Conservation (phyloP, 768 basidiomycete species). For the Russula abietina region DNA sequence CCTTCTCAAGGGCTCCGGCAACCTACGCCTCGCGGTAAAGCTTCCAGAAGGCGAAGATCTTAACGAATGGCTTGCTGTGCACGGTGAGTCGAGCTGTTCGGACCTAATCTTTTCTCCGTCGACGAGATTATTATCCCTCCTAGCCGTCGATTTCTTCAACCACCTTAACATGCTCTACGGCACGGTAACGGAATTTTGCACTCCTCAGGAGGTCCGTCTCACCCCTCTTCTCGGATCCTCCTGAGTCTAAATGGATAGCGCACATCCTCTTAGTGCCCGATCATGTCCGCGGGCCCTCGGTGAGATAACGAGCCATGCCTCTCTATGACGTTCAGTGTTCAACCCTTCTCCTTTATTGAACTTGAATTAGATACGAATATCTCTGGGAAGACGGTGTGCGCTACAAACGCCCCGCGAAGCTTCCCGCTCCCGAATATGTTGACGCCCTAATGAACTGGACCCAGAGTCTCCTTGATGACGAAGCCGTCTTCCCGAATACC, state of each 20-base stretch:
- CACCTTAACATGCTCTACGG: slow-evolving; percentile 99
- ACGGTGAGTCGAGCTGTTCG: slow-evolving; percentile 49
- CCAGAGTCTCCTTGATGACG: slow-evolving; percentile 88
- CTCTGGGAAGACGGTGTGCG: slow-evolving; percentile 89
- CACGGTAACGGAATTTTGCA: slow-evolving; percentile 97
- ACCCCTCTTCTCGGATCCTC: not conserved
- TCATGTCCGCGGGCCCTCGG: slow-evolving; percentile 95
- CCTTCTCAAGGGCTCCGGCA: slow-evolving; percentile 77
- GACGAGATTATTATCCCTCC: not conserved
- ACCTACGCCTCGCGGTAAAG: slow-evolving; percentile 84
- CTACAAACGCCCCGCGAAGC: slow-evolving; percentile 86
- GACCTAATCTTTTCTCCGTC: not conserved
- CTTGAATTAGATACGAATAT: slow-evolving; percentile 71
- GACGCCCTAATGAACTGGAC: slow-evolving; percentile 99
- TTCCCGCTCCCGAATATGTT: slow-evolving; percentile 94
- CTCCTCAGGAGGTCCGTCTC: slow-evolving; percentile 70
- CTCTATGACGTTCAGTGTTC: not conserved
- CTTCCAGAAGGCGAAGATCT: slow-evolving; percentile 95
- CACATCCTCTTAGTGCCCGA: slow-evolving; percentile 58
- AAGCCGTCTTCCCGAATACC: slow-evolving; percentile 86
- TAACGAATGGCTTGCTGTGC: slow-evolving; percentile 99
- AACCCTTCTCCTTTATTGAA: not conserved
- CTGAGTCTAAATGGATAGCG: slow-evolving; percentile 4
- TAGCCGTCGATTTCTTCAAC: slow-evolving; percentile 99
- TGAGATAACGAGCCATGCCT: slow-evolving; percentile 32